phyloP scores from a whole-genome alignment of 1,139 yeast species.

The Casaregolazyma lundiana region DNA sequence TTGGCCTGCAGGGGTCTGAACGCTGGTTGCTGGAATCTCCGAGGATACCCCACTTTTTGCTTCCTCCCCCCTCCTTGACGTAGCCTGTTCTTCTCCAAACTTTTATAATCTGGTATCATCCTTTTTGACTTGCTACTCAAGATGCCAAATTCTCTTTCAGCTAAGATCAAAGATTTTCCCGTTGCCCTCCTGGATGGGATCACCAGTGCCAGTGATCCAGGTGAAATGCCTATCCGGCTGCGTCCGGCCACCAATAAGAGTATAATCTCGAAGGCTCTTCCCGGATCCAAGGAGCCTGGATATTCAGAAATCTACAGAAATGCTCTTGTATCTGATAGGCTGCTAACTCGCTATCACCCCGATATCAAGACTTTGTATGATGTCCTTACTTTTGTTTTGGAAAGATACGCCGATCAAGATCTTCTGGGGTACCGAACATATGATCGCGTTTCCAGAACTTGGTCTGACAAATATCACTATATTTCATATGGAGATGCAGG shows the following conservation, averaged over 20 bases:
- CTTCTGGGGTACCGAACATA: constrained; percentile 51
- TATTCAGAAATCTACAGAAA: constrained; percentile 54
- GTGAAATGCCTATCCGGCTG: neutral
- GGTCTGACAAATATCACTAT: constrained; percentile 43
- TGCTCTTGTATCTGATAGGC: constrained; percentile 33
- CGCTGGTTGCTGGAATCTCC: too few relatives aligned
- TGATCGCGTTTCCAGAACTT: constrained; percentile 42
- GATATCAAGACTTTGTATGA: constrained; percentile 47
- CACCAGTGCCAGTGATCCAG: neutral
- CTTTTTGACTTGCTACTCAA: neutral
- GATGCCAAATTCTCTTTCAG: constrained; percentile 2
- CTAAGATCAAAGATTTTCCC: constrained; percentile 9
- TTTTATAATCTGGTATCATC: too few relatives aligned
- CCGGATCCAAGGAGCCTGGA: constrained; percentile 46
- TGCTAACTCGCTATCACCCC: constrained; percentile 48
- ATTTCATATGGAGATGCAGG: constrained; percentile 43
- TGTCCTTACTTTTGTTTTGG: constrained; percentile 43
- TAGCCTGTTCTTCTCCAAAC: too few relatives aligned
- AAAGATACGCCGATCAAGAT: constrained; percentile 36
- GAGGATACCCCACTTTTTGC: too few relatives aligned
- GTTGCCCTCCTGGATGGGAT: constrained; percentile 1
- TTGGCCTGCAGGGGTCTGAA: too few relatives aligned
- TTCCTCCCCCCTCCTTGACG: too few relatives aligned
- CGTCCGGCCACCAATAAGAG: neutral
- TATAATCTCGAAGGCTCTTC: constrained; percentile 34